Evolutionary conservation across 108 stramenopile genomes (phyloP), one percentile per base, ranked within the genome.

Genomic region (Mayamaea pseudoterrestris): DNA sequence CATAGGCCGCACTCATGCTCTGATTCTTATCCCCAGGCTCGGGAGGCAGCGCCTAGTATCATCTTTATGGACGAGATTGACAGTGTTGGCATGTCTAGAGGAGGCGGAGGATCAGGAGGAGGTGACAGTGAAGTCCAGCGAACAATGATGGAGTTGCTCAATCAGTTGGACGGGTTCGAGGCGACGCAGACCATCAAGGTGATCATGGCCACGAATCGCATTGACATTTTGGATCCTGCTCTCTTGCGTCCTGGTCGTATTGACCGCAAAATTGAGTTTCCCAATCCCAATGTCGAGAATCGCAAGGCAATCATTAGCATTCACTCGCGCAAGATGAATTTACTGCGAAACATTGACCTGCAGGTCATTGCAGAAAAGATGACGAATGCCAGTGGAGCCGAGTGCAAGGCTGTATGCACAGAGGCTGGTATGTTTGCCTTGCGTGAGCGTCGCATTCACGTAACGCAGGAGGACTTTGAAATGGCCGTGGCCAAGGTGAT

Each of bases 1-100:
- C n/a, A n/a, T n/a, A n/a, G n/a, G n/a, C n/a, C n/a, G n/a, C n/a
- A n/a, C n/a, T n/a, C n/a, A n/a, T n/a, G n/a, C n/a, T n/a, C n/a
- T n/a, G n/a, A n/a, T n/a, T n/a, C n/a, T n/a, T n/a, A n/a, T n/a
- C n/a, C n/a, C n/a, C n/a, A n/a, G n/a, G 98, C 98, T 21, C 83
- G 97, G 17, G 97, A 99, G 71, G 93, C 94, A 0, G 93, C 95
- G 11, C 98, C 98, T 8, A 81, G 80, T 49, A 99, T 99, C 63
- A 99, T 99, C 53, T 99, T 99, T 57, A 98, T 99, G 98, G 98
- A 99, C 61, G 98, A 99, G 65, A 95, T 98, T 57, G 98, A 99
- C 61, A 92, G 91, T 58, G 97, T 99, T 50, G 98, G 98, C 12
- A 67, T 71, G 29, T 60, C 74, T 21, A 71, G 98, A 21, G 58